Evolutionary conservation across 140 eudicot species (phyloP), one percentile per base, ranked within the genome.

Genomic region (Anethum foeniculum): DNA sequence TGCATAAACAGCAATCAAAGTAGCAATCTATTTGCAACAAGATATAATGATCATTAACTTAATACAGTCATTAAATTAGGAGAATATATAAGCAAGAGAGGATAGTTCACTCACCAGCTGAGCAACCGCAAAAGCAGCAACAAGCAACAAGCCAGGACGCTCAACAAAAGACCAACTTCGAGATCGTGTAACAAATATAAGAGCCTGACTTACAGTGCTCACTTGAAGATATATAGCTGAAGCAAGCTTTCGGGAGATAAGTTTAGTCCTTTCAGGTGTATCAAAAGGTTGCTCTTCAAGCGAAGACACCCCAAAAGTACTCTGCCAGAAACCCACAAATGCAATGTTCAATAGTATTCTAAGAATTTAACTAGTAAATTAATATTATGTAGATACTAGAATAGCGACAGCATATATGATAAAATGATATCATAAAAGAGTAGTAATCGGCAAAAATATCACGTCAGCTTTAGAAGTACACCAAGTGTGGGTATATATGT

Each of bases 151-250:
- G 51, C 99, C 99, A 19, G 99, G 99, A 30, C 99, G 99, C 76
- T 95, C 99, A 9, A 95, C 89, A 81, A 86, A 95, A 7, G 99
- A 95, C 97, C 97, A 95, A 80, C 96, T 95, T 54, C 99, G 88
- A n/a, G 99, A 95, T 44, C 99, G 86, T 9, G 99, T 95, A 3
- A 95, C 97, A 76, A 95, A 95, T 80, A 95, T 95, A 69, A 95
- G 92, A 38, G 99, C 99, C 85, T 95, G 99, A 23, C 99, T 95
- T 71, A 95, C 88, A 38, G 95, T 95, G 87, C 99, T 95, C 87
- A 95, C 99, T 93, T 95, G 99, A 84, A 95, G 99, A 75, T 95
- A 95, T 80, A 95, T 85, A 5, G 99, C 99, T 5, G 99, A 92
- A 12, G 99, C 99, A 60, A 95, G 97, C 92, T 95, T 95, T 78